Conservation (phyloP, 176 grass and related monocot genomes). For the Juncus effusus region DNA sequence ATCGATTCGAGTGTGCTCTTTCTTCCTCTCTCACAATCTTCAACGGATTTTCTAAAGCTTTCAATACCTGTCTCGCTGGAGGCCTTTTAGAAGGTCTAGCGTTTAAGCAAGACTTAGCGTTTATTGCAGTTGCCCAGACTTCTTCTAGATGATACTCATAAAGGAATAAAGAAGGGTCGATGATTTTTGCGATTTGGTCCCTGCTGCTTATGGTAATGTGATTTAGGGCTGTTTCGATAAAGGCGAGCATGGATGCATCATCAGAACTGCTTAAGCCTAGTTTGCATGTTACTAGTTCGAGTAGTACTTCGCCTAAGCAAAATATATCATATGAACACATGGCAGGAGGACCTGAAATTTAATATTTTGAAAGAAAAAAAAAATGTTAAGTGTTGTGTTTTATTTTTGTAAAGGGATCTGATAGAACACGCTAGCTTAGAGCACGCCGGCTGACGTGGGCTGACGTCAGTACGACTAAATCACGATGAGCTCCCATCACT, state of each 20-base stretch:
- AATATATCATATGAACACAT: constrained; percentile 65
- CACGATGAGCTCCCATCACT: too few species aligned
- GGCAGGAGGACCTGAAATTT: constrained; percentile 58
- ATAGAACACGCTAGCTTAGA: too few species aligned
- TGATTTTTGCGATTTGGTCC: constrained; percentile 47
- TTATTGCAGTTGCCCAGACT: constrained; percentile 78
- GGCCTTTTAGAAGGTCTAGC: constrained; percentile 60
- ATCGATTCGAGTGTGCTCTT: constrained; percentile 30
- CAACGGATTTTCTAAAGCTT: constrained; percentile 71
- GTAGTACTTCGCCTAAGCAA: constrained; percentile 84
- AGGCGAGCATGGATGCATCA: constrained; percentile 43
- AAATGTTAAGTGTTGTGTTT: neutral
- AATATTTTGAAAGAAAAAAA: constrained; percentile 14
- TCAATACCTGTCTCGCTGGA: constrained; percentile 58
- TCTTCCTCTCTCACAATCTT: constrained; percentile 67
- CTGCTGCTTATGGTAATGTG: constrained; percentile 57
- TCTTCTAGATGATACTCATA: constrained; percentile 89
- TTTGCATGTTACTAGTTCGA: constrained; percentile 73
- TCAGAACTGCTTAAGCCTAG: constrained; percentile 50
- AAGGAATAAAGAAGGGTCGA: constrained; percentile 63
- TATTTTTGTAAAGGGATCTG: neutral
- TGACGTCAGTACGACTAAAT: too few species aligned
- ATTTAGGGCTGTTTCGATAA: constrained; percentile 43
- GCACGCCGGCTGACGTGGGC: too few species aligned
- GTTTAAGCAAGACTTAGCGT: constrained; percentile 78